Percentiles rank a stretch among this genome's conserved stretches.
These are phyloP conservation scores for Microstegium vimineum DNA, from an alignment of 176 grass and related monocot genomes.

Conservation along the genomic window DNA sequence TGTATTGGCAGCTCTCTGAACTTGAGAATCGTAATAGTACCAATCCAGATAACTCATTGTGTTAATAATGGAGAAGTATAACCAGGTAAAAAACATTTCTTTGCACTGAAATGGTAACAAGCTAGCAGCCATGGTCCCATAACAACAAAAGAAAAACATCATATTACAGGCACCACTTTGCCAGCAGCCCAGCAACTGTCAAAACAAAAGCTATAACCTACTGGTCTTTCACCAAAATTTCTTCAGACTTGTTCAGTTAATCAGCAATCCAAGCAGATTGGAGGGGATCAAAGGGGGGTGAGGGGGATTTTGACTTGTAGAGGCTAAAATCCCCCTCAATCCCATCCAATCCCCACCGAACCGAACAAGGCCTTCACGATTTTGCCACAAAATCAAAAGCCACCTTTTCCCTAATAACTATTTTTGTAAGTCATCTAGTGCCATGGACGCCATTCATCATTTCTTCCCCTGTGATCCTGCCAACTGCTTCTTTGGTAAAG, in stretches of 20 bases:
- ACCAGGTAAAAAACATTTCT: background rate
- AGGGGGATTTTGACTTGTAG: background rate
- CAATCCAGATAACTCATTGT: background rate
- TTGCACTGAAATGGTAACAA: background rate
- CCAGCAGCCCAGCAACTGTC: background rate
- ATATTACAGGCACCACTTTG: conserved; percentile 5
- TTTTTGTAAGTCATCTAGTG: background rate
- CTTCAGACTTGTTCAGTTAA: background rate
- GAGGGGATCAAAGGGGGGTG: background rate
- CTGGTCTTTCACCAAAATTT: background rate
- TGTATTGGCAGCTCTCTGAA: no score
- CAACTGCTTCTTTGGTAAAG: conserved; percentile 11
- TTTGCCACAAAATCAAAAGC: conserved; percentile 8
- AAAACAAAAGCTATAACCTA: conserved; percentile 4
- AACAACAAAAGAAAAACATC: background rate
- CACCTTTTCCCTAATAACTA: background rate
- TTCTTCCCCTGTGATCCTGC: conserved; percentile 24
- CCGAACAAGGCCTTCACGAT: background rate
- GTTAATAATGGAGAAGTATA: background rate
- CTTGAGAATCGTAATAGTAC: no score
- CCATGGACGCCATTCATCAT: conserved; percentile 2
- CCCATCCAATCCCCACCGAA: background rate
- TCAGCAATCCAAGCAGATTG: background rate
- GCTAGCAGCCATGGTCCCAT: background rate
- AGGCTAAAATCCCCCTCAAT: background rate